Conservation (phyloP, 208 protist species). For the Leishmania amazonensis region DNA sequence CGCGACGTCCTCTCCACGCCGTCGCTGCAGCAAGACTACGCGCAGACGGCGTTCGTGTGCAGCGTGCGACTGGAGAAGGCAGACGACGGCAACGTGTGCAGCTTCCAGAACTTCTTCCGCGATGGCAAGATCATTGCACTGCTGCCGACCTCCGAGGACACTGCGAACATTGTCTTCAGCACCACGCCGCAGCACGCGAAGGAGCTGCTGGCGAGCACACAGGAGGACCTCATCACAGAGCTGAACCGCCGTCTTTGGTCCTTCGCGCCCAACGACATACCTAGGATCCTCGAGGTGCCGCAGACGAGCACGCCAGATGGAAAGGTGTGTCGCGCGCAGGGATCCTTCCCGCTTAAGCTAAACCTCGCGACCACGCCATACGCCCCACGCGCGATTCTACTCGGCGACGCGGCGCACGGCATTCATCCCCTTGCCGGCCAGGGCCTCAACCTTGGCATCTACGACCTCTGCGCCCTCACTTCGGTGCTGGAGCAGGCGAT, state of each 20-base stretch:
- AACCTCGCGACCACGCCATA: slow-evolving; percentile 70
- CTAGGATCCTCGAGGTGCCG: slow-evolving; percentile 70
- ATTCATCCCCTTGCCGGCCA: slow-evolving; percentile 94
- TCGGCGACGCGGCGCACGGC: slow-evolving; percentile 90
- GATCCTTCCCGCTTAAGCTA: slow-evolving; percentile 72
- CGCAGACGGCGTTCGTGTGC: slow-evolving; percentile 84
- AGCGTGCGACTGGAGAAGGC: slow-evolving; percentile 64
- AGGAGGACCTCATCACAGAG: slow-evolving; percentile 67
- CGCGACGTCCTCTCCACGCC: slow-evolving; percentile 61
- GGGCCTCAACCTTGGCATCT: slow-evolving; percentile 92
- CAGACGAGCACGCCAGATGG: slow-evolving; percentile 45
- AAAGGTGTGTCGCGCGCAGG: slow-evolving; percentile 52
- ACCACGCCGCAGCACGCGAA: slow-evolving; percentile 71
- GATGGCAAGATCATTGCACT: slow-evolving; percentile 86
- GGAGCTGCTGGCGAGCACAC: slow-evolving; percentile 49
- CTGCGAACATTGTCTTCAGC: slow-evolving; percentile 85
- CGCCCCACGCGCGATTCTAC: slow-evolving; percentile 60
- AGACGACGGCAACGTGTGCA: slow-evolving; percentile 81
- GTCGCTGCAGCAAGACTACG: slow-evolving; percentile 80
- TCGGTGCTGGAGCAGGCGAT: slow-evolving; percentile 68
- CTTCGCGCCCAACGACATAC: slow-evolving; percentile 80
- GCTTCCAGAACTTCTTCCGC: slow-evolving; percentile 90
- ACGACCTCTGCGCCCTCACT: slow-evolving; percentile 80
- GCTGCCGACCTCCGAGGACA: slow-evolving; percentile 76
- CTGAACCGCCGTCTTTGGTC: slow-evolving; percentile 66